Conservation (phyloP, 1,284 basidiomycete species). For the Austroboletus novae-zelandiae region DNA sequence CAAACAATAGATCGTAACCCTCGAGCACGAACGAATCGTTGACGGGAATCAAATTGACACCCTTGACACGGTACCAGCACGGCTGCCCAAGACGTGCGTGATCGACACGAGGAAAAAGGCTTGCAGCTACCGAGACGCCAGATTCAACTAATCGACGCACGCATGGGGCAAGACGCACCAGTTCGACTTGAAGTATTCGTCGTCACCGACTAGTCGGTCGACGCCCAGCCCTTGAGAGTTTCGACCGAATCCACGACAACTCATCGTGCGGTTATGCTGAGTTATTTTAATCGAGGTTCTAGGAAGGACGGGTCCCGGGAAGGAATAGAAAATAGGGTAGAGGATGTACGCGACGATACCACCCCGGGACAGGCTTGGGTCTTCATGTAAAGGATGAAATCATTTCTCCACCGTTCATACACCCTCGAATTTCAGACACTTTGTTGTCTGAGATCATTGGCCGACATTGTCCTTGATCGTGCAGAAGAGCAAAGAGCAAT, state of each 20-base stretch:
- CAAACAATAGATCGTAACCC: constrained; percentile 87
- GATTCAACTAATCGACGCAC: not conserved
- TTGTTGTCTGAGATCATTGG: too few relatives aligned
- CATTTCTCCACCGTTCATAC: too few relatives aligned
- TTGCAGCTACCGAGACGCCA: constrained; percentile 70
- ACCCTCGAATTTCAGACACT: too few relatives aligned
- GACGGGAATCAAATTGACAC: constrained; percentile 86
- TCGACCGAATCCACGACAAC: constrained; percentile 92
- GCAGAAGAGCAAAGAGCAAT: too few relatives aligned
- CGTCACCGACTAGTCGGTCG: too few relatives aligned
- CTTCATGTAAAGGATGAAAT: too few relatives aligned
- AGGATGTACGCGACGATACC: constrained; percentile 55
- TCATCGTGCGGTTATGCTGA: constrained; percentile 96
- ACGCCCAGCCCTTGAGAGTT: constrained; percentile 72
- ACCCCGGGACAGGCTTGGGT: too few relatives aligned
- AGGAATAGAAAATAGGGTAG: not conserved
- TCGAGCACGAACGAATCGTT: constrained; percentile 99
- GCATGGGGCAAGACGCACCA: constrained; percentile 42
- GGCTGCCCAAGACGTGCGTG: constrained; percentile 97
- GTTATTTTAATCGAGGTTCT: constrained; percentile 94
- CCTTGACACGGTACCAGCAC: constrained; percentile 87
- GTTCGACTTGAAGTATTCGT: constrained; percentile 89
- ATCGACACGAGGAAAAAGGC: constrained; percentile 96
- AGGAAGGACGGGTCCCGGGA: not conserved
- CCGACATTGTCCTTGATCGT: too few relatives aligned